Evolutionary conservation across 202 grass and related monocot species (phyloP).

Genomic region (Setaria italica): DNA sequence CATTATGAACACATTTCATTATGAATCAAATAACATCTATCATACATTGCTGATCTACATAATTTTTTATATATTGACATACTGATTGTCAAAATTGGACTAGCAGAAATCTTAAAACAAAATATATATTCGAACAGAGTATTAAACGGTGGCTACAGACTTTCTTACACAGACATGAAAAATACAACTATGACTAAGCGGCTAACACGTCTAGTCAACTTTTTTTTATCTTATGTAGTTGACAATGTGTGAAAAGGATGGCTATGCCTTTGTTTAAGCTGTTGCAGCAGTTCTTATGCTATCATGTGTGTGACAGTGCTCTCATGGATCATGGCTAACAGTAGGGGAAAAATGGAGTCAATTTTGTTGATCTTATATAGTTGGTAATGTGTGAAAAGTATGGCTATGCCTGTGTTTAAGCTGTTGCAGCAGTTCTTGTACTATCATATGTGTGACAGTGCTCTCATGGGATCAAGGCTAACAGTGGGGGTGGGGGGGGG

Average conservation of each 20-base stretch:
- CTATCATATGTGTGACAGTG: background rate
- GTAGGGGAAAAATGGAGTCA: too few species aligned
- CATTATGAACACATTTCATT: too few species aligned
- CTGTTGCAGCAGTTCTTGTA: background rate
- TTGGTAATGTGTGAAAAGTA: background rate
- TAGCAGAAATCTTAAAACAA: too few species aligned
- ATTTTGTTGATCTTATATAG: too few species aligned
- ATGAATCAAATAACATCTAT: too few species aligned
- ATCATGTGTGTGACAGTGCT: background rate
- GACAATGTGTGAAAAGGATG: background rate
- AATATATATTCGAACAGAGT: too few species aligned
- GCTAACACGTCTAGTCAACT: background rate
- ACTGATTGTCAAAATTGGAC: too few species aligned
- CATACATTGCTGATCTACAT: too few species aligned
- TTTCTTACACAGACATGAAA: background rate
- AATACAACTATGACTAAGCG: background rate
- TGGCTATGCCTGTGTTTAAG: background rate
- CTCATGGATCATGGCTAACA: background rate
- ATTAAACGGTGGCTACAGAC: background rate
- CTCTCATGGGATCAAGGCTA: background rate
- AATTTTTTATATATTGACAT: too few species aligned
- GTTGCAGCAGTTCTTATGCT: background rate
- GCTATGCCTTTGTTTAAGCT: background rate
- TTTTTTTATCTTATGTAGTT: background rate
- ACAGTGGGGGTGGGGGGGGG: too few species aligned